Evolutionary conservation across 2,329 filamentous ascomycete species (phyloP), one percentile per base, ranked within the genome.

Genomic region (Fusarium citri): DNA sequence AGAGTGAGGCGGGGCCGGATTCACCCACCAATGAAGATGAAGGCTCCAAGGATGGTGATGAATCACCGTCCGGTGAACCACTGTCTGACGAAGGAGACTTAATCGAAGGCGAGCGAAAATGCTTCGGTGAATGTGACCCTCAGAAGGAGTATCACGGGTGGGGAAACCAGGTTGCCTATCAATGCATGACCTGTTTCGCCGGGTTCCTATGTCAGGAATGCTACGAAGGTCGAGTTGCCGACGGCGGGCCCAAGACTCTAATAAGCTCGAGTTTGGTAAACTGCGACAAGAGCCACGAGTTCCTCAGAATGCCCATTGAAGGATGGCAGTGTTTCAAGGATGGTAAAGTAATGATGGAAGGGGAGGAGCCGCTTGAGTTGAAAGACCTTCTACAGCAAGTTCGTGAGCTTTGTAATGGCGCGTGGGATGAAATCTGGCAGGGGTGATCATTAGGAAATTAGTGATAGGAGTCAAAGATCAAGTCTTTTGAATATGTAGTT

Each of bases 261-360:
- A 26, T 40, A 2, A 62, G 63, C 2, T 1, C n/a, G 6, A 42
- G 15, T 31, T 47, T 65, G 0, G 20, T 42, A 4, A 6, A 1
- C 20, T 26, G 46, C 5, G 41, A 55, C 0, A 18, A 60, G 2
- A 34, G 40, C 0, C 61, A 66, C 0, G 49, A 59, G 12, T 30
- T 23, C 1, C 3, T 66, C 2, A 65, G 65, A 8, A 34, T 66
- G 16, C 64, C 64, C 2, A 8, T 66, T 1, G 64, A 66, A 8
- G 63, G 61, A 0, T 66, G 64, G 64, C 41, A 11, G 0, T 31
- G 49, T 1, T 14, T 65, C 3, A 65, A 37, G n/a, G 23, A 60
- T 31, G 64, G 61, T 4, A 4, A 59, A 1, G 18, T 66, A 10
- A 55, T 37, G 6, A 11, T 66, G 2, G 63, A 65, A 14, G 63